These are phyloP conservation scores for Pseudohalonectria lignicola DNA, from an alignment of 2,329 filamentous ascomycete species.

Conservation along the genomic window DNA sequence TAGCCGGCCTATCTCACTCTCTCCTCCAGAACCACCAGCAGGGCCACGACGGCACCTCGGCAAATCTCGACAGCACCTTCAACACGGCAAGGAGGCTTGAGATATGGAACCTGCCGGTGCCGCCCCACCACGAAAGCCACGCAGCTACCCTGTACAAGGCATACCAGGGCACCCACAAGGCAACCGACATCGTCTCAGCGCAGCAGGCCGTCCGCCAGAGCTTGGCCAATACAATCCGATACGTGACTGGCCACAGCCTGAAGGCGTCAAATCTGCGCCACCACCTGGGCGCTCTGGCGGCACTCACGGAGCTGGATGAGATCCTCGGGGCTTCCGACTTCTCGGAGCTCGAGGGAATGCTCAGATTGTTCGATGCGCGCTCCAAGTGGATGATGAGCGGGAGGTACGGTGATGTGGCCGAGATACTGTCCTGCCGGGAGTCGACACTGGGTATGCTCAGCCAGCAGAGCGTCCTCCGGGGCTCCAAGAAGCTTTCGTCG, in stretches of 20 bases:
- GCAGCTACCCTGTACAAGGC: slow-evolving; percentile 66
- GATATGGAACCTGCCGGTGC: slow-evolving; percentile 82
- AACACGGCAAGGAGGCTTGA: slow-evolving; percentile 72
- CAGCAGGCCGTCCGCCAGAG: slow-evolving; percentile 51
- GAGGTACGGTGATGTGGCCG: slow-evolving; percentile 68
- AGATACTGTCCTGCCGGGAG: slow-evolving; percentile 72
- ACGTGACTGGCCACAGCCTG: slow-evolving; percentile 35
- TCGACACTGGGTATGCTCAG: slow-evolving; percentile 73
- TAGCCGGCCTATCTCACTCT: slow-evolving; percentile 77
- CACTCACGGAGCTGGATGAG: slow-evolving; percentile 74
- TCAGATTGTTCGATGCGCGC: slow-evolving; percentile 53
- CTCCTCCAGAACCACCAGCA: slow-evolving; percentile 62
- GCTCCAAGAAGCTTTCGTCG: slow-evolving; percentile 47
- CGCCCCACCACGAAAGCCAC: slow-evolving; percentile 48
- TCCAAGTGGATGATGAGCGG: slow-evolving; percentile 74
- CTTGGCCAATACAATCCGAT: slow-evolving; percentile 47
- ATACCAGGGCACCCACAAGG: slow-evolving; percentile 68
- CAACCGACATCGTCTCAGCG: slow-evolving; percentile 42
- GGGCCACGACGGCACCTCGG: slow-evolving; percentile 41
- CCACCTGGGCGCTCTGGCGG: slow-evolving; percentile 53
- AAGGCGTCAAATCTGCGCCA: slow-evolving; percentile 41
- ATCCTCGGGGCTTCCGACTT: slow-evolving; percentile 50
- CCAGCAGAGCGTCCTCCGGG: slow-evolving; percentile 53
- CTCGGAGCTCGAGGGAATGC: slow-evolving; percentile 48
- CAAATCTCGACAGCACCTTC: slow-evolving; percentile 61